Percentiles rank a stretch among this genome's conserved stretches.
phyloP scores from a whole-genome alignment of 1,284 basidiomycete genomes.

The Coriolopsis trogii region DNA sequence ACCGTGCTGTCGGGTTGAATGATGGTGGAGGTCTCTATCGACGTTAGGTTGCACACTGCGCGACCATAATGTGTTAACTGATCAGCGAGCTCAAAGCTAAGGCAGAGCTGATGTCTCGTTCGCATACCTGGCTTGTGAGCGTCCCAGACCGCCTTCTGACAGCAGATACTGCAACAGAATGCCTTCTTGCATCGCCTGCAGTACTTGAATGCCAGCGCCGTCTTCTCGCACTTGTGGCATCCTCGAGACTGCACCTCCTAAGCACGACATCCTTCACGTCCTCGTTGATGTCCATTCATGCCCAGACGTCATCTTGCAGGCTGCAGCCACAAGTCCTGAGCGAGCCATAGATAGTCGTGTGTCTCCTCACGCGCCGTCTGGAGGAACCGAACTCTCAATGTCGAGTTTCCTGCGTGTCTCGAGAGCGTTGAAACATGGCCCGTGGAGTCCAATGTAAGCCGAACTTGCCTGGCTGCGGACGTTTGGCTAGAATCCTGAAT shows the following conservation, averaged over 20 bases:
- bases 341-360: conserved; percentile 46
- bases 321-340: conserved; percentile 45
- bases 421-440: background rate
- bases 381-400: no score
- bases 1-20: no score
- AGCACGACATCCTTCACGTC: no score
- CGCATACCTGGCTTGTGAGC: no score
- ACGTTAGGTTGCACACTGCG: no score
- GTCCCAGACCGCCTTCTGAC: conserved; percentile 42
- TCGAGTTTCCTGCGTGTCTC: conserved; percentile 34
- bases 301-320: conserved; percentile 42
- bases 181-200: conserved; percentile 30
- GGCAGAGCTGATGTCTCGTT: no score
- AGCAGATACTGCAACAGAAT: conserved; percentile 38
- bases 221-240: no score
- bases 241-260: no score
- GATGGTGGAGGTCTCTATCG: no score
- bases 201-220: conserved; percentile 23
- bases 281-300: no score
- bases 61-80: no score
- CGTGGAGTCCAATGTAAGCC: background rate
- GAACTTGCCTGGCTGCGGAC: background rate
- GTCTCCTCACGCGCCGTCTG: conserved; percentile 41
- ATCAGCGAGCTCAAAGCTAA: no score
- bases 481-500: conserved; percentile 39